Evolutionary conservation across 805 yeast genomes (phyloP).

Genomic region (Diddensiella caesifluorescens): DNA sequence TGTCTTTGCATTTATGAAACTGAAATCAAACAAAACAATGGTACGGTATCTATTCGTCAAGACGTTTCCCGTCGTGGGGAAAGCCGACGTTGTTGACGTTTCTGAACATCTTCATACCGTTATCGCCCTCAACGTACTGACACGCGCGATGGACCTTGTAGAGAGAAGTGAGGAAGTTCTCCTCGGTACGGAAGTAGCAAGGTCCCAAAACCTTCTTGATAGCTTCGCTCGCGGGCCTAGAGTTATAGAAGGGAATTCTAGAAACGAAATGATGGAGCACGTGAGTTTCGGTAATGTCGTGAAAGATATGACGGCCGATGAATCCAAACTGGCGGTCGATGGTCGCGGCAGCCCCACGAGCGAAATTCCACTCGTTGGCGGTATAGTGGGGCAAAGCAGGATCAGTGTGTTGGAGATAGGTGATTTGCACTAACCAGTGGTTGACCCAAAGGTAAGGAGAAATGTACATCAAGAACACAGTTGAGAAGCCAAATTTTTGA

Average conservation of each 20-base stretch:
- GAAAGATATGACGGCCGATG: slow-evolving; percentile 72
- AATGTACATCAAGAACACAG: slow-evolving; percentile 62
- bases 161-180: slow-evolving; percentile 70
- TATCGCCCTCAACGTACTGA: slow-evolving; percentile 65
- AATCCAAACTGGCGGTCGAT: slow-evolving; percentile 81
- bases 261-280: slow-evolving; percentile 81
- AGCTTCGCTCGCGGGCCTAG: slow-evolving; percentile 64
- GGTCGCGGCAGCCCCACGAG: slow-evolving; percentile 84
- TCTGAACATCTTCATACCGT: slow-evolving; percentile 69
- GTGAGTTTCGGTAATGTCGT: slow-evolving; percentile 86
- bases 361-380: slow-evolving; percentile 68
- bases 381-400: slow-evolving; percentile 76
- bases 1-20: background rate
- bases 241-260: slow-evolving; percentile 83
- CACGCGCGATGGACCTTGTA: slow-evolving; percentile 52
- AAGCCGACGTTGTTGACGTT: slow-evolving; percentile 59
- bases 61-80: slow-evolving; percentile 14
- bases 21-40: slow-evolving; percentile 4
- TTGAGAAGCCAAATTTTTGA: slow-evolving; percentile 56
- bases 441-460: slow-evolving; percentile 75
- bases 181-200: slow-evolving; percentile 61
- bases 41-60: slow-evolving; percentile 6
- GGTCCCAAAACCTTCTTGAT: slow-evolving; percentile 81
- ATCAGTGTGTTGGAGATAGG: slow-evolving; percentile 80
- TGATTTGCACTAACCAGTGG: slow-evolving; percentile 87